These are phyloP conservation scores for Dendrobium officinale DNA, from an alignment of 106 monocot species.

Conservation along the genomic window DNA sequence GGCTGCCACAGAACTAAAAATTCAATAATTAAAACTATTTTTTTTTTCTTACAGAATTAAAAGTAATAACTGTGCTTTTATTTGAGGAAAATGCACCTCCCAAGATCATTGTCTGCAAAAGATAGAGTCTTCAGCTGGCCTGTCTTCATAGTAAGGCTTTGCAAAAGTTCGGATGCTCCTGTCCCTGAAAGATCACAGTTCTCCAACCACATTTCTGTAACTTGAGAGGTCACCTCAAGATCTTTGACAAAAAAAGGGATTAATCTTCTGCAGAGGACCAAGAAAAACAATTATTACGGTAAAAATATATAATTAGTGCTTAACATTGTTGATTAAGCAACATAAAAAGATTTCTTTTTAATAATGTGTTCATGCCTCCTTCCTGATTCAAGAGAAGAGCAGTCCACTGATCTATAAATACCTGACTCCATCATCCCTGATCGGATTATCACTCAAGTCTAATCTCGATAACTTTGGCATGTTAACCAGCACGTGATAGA, in stretches of 20 bases:
- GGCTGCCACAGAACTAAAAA: conserved; percentile 60
- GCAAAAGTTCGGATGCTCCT: conserved; percentile 48
- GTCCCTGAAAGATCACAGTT: conserved; percentile 61
- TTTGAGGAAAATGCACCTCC: conserved; percentile 36
- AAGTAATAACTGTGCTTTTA: neutral
- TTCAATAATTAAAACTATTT: neutral
- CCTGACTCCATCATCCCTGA: conserved; percentile 84
- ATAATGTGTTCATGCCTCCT: neutral
- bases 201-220: conserved; percentile 59
- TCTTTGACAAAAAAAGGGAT: conserved; percentile 61
- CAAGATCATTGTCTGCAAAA: conserved; percentile 76
- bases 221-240: conserved; percentile 23
- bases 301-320: neutral
- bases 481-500: conserved; percentile 39
- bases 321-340: neutral
- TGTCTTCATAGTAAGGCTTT: conserved; percentile 23
- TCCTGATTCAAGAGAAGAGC: neutral
- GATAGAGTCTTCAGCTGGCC: conserved; percentile 57
- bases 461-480: conserved; percentile 68
- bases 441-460: conserved; percentile 88
- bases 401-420: conserved; percentile 10
- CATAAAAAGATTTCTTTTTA: neutral
- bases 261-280: conserved; percentile 43
- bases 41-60: neutral
- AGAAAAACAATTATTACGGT: neutral